Evolutionary conservation across 129 eudicot species (phyloP), one percentile per base, ranked within the genome.

Genomic region (Deinandra increscens): DNA sequence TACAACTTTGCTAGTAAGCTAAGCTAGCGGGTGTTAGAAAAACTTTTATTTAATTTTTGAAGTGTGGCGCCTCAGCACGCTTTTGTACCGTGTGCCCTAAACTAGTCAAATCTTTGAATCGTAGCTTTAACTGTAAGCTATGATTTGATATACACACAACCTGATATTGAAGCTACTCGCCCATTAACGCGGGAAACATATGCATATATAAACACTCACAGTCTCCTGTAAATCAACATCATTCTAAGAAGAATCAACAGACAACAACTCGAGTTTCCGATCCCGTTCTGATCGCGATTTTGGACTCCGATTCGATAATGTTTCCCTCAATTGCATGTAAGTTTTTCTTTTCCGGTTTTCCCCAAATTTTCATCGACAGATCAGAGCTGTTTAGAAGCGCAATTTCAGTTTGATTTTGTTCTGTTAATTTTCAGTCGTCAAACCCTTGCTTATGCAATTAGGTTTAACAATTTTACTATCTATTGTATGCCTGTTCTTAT

Each of bases 111-210:
- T 26, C 31, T 26, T 26, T 26, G 29, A 56, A 26, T 31, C 45
- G 69, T 71, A 46, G 77, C 77, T 72, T 72, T 44, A 60, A 34
- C 38, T 17, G 49, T 60, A 72, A 31, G 77, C 69, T 18, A 60
- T n/a, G 17, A 23, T 34, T 34, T 33, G 50, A 60, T 56, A 26
- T 26, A 26, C 15, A 13, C 64, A 41, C 43, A 61, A 69, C 77
- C 23, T 60, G 14, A 46, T 7, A 60, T 26, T n/a, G 3, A 46
- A 49, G 69, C 77, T 60, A 61, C 61, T 18, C 77, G 77, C 3
- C 19, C 37, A 60, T 33, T 60, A 19, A 72, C 77, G 77, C 69
- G 69, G 71, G 55, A 20, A 26, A 73, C 66, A 38, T 10, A 14
- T 45, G 1, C 14, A 15, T 26, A 41, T 56, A 71, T 56, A 31